Conservation (phyloP, 2,329 filamentous ascomycete species). For the Phyllosticta citriasiana region DNA sequence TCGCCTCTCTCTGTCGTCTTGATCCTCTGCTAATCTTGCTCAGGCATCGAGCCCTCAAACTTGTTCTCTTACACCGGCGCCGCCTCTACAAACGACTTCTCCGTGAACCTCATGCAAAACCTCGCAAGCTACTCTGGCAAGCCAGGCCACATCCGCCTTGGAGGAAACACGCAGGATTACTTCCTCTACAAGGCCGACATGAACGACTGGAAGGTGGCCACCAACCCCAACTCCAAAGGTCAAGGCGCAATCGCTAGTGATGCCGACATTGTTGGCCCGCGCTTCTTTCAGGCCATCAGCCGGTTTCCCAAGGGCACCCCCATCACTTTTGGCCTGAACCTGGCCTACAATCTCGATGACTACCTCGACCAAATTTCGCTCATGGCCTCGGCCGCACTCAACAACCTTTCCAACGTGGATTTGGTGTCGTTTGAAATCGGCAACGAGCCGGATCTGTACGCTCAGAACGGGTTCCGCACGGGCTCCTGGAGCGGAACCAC, state of each 20-base stretch:
- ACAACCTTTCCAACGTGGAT: slow-evolving; percentile 28
- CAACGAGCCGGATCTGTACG: slow-evolving; percentile 34
- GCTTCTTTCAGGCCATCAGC: slow-evolving; percentile 39
- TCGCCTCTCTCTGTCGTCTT: slow-evolving; percentile 35
- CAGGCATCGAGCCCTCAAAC: slow-evolving; percentile 43
- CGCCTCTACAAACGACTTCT: slow-evolving; percentile 32
- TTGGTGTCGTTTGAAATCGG: slow-evolving; percentile 35
- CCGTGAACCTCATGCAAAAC: slow-evolving; percentile 40
- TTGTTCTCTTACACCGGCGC: slow-evolving; percentile 42
- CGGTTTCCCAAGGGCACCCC: slow-evolving; percentile 41
- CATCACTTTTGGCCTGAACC: slow-evolving; percentile 41
- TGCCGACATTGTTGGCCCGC: slow-evolving; percentile 37
- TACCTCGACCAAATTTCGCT: slow-evolving; percentile 34
- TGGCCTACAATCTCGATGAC: slow-evolving; percentile 38
- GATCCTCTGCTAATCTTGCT: neutral
- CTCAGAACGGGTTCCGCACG: slow-evolving; percentile 36
- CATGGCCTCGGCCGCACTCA: slow-evolving; percentile 31
- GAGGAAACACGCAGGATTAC: slow-evolving; percentile 44
- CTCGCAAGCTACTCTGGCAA: slow-evolving; percentile 40
- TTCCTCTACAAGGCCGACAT: slow-evolving; percentile 35
- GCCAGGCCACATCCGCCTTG: slow-evolving; percentile 40
- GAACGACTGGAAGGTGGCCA: slow-evolving; percentile 26
- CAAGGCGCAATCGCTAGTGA: slow-evolving; percentile 34
- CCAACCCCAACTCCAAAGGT: slow-evolving; percentile 30
- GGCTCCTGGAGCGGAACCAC: slow-evolving; percentile 34